Evolutionary conservation across 2,329 filamentous ascomycete species (phyloP), one percentile per base, ranked within the genome.

Genomic region (Tolypocladium nubicola): DNA sequence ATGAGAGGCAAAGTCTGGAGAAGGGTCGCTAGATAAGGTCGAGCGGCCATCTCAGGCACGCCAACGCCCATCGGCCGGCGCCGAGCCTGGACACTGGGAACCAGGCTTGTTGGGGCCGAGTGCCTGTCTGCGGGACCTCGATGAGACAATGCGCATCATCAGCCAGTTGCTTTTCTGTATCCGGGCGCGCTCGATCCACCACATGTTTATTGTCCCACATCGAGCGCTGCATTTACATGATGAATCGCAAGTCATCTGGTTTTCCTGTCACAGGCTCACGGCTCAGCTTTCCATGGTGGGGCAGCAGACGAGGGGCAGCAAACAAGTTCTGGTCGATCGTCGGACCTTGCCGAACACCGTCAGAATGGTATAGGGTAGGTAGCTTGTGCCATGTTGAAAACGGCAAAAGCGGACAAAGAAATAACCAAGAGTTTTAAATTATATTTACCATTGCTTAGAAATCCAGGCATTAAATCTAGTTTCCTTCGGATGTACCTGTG

Each of bases 1-100:
- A 9, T 13, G 47, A 49, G 10, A n/a, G 9, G 9, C 19, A 3
- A n/a, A 7, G 47, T 35, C 19, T 35, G 11, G 16, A 33, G 19
- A 21, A 9, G 19, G 8, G 30, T 13, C 16, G 4, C 19, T 21
- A n/a, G n/a, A n/a, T 35, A 35, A 7, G 9, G 45, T n/a, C 6
- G 26, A 33, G 5, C 6, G 14, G 19, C 23, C 26, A 19, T 30
- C 19, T 11, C 14, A 7, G 16, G 26, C 45, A 33, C 26, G 47
- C 75, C 49, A 10, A 21, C 30, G 1, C 35, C 45, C 53, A 49
- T 61, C 54, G 59, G 59, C 59, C 58, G 55, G 56, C 40, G 53
- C 53, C 53, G 53, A 35, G 40, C 53, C 30, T 26, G 19, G 52
- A 43, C 26, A 19, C 19, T 16, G 30, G 30, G 16, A 6, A 2